These are phyloP conservation scores for Aulographum hederae DNA, from an alignment of 2,329 filamentous ascomycete species.

Conservation along the genomic window DNA sequence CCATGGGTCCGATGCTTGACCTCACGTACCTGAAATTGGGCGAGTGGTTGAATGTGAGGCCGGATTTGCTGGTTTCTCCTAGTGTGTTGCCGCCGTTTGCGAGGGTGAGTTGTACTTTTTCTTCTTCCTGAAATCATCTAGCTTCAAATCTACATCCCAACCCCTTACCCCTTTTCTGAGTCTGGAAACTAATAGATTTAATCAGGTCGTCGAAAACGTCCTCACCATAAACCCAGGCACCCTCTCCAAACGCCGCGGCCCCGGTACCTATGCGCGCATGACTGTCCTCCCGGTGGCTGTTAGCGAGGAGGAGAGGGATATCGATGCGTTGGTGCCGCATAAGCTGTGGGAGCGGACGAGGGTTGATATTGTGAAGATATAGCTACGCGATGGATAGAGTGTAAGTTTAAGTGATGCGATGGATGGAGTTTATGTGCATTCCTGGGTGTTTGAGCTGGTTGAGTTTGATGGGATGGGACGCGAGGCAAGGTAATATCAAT, in stretches of 20 bases:
- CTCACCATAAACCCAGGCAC: conserved; percentile 80
- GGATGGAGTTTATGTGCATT: too few species aligned
- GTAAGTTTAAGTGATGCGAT: too few species aligned
- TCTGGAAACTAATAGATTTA: conserved; percentile 6
- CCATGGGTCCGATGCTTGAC: conserved; percentile 65
- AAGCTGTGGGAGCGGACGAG: conserved; percentile 65
- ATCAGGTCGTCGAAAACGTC: conserved; percentile 74
- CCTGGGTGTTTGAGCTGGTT: too few species aligned
- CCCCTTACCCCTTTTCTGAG: neutral
- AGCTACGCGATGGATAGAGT: too few species aligned
- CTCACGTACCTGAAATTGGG: conserved; percentile 70
- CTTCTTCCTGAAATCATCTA: too few species aligned
- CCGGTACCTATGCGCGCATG: conserved; percentile 75
- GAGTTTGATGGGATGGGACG: too few species aligned
- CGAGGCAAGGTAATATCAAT: too few species aligned
- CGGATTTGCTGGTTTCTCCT: conserved; percentile 70
- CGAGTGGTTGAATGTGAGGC: conserved; percentile 73
- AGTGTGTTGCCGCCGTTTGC: conserved; percentile 74
- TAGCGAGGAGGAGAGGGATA: conserved; percentile 37
- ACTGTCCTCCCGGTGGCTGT: conserved; percentile 48
- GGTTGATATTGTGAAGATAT: conserved; percentile 75
- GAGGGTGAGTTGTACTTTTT: conserved; percentile 42
- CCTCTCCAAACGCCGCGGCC: conserved; percentile 64
- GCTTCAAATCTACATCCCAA: too few species aligned
- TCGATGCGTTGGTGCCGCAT: conserved; percentile 45